phyloP scores from a whole-genome alignment of 140 eudicot genomes.

The Oenanthe javanica region DNA sequence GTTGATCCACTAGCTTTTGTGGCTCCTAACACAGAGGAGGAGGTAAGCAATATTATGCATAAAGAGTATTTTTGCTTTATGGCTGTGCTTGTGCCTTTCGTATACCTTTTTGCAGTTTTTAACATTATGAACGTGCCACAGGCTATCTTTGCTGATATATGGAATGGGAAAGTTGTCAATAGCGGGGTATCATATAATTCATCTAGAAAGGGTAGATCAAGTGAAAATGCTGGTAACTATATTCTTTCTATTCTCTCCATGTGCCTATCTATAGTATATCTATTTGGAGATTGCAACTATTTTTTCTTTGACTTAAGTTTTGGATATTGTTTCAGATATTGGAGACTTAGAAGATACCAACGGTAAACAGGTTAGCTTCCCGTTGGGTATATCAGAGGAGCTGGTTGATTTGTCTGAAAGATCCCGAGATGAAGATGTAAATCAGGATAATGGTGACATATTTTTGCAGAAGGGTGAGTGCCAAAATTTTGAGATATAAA shows the following conservation, averaged over 20 bases:
- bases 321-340: conserved; percentile 21
- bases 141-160: conserved; percentile 58
- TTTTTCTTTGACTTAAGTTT: background rate
- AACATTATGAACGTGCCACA: conserved; percentile 8
- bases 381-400: conserved; percentile 31
- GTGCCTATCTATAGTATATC: background rate
- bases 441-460: conserved; percentile 26
- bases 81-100: background rate
- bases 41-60: conserved; percentile 35
- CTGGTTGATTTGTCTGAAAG: conserved; percentile 9
- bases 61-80: background rate
- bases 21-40: conserved; percentile 72
- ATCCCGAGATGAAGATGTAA: conserved; percentile 13
- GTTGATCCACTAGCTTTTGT: conserved; percentile 89
- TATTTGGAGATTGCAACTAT: background rate
- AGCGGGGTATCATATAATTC: conserved; percentile 48
- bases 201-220: conserved; percentile 29
- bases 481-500: background rate
- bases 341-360: conserved; percentile 25
- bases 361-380: conserved; percentile 1
- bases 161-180: conserved; percentile 50
- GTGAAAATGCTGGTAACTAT: conserved; percentile 30
- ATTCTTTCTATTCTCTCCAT: background rate
- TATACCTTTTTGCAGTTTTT: background rate
- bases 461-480: conserved; percentile 11